Percentiles rank a stretch among this genome's conserved stretches.
Evolutionary conservation across 1,139 yeast genomes (phyloP).

Genomic region (Scheffersomyces stambukii): DNA sequence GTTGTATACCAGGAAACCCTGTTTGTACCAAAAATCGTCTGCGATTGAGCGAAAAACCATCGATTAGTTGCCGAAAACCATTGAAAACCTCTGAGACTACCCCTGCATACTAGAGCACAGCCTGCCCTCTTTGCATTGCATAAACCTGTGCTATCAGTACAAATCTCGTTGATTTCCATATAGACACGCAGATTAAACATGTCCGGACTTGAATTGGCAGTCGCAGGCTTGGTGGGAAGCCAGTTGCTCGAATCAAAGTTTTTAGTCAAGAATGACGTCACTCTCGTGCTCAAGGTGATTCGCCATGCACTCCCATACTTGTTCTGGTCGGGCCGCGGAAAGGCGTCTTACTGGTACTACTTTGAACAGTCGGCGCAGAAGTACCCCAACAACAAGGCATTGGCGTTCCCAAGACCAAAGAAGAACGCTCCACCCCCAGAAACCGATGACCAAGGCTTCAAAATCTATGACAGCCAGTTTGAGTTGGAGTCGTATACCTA

Average conservation of each 20-base stretch:
- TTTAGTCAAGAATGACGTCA: slow-evolving; percentile 51
- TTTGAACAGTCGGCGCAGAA: slow-evolving; percentile 51
- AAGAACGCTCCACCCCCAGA: slow-evolving; percentile 26
- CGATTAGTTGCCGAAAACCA: no score
- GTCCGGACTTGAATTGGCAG: slow-evolving; percentile 38
- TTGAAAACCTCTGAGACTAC: no score
- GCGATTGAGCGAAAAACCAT: no score
- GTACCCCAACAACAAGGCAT: slow-evolving; percentile 52
- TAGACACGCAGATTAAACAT: slow-evolving; percentile 11
- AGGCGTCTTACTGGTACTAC: slow-evolving; percentile 63
- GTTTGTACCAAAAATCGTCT: no score
- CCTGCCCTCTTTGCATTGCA: not conserved
- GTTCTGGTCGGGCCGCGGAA: slow-evolving; percentile 38
- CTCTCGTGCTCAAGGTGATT: slow-evolving; percentile 41
- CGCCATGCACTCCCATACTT: slow-evolving; percentile 41
- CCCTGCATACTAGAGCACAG: no score
- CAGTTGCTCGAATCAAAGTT: slow-evolving; percentile 50
- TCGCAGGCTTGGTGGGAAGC: slow-evolving; percentile 42
- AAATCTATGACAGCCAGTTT: slow-evolving; percentile 51
- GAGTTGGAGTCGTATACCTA: slow-evolving; percentile 64
- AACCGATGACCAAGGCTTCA: slow-evolving; percentile 29
- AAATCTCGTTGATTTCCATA: not conserved
- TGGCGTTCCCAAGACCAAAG: slow-evolving; percentile 61
- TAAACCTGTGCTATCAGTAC: not conserved
- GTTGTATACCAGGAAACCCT: no score